Conservation (phyloP, 1,284 basidiomycete genomes). For the Cutaneotrichosporon sp. region DNA sequence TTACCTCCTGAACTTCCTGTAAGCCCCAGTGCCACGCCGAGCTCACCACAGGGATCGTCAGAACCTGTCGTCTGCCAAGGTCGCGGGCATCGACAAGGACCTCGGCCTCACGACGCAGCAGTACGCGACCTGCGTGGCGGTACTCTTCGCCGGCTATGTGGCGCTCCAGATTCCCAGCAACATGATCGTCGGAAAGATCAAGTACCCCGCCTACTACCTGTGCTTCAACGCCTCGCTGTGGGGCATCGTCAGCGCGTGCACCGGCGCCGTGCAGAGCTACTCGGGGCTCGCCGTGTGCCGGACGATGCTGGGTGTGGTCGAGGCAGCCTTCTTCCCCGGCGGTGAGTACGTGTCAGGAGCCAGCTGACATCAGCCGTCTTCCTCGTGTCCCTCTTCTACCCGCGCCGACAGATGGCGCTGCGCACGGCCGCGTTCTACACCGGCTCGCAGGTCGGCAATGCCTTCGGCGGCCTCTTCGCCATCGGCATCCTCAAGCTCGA, state of each 20-base stretch:
- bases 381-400: constrained; percentile 40
- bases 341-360: no score
- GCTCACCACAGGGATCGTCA: no score
- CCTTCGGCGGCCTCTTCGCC: constrained; percentile 48
- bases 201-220: constrained; percentile 27
- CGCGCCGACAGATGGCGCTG: constrained; percentile 40
- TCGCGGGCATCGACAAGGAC: constrained; percentile 36
- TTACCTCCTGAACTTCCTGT: constrained; percentile 1
- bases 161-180: constrained; percentile 44
- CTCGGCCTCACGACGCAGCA: constrained; percentile 37
- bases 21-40: no score
- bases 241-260: constrained; percentile 45
- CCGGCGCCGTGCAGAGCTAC: constrained; percentile 37
- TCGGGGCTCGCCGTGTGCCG: constrained; percentile 40
- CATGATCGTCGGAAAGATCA: constrained; percentile 35
- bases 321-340: constrained; percentile 30
- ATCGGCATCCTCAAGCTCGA: constrained; percentile 39
- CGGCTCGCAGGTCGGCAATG: constrained; percentile 49
- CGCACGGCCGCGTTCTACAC: constrained; percentile 45
- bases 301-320: constrained; percentile 38
- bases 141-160: constrained; percentile 52
- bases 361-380: no score
- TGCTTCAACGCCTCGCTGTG: constrained; percentile 36
- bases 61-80: constrained; percentile 35
- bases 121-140: constrained; percentile 50